Base-by-base conservation (phyloP, 148 eudicot species). In the Chenopodium berlandieri region DNA sequence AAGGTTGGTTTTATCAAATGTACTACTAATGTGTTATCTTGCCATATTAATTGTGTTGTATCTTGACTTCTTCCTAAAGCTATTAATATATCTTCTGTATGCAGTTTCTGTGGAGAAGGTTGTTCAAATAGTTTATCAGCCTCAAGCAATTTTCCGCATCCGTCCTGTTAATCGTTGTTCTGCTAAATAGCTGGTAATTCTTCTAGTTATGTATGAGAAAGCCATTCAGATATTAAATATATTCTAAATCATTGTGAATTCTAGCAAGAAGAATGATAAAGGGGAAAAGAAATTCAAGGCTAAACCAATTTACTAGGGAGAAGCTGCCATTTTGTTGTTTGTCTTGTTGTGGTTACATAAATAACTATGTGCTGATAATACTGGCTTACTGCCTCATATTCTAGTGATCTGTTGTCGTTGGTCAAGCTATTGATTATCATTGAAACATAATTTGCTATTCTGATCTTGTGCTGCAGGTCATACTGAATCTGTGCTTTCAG, bases 101-200 rank as follows among this genome's bases (percentile, higher is more conserved):
- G 84, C 93, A 96, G 99, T 94, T 81, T 96, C 99, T 82, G 98
- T 96, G 84, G 99, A 96, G 94, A 96, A 91, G 92, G 94, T 88
- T 54, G 81, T 94, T 83, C 92, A 93, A 70, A 92, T 96, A 67
- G 90, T 96, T 75, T 96, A 96, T 87, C 99, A 96, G 83, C 97
- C 99, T 30, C 99, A 96, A 83, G 97, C 99, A 79, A 86, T 96
- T 80, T 96, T 96, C 71, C 91, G 99, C 64, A 96, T 96, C 25
- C 95, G 98, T 27, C 97, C 99, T 48, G 99, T 95, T 69, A 92
- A 85, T 83, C 98, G 99, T 47, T 96, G 99, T 82, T 91, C 99
- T 82, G 89, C 99, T 75, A 92, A 81, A 96, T 94, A 82, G 89
- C 98, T 27, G 99, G 98, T 95, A 84, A 90, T 31, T 68, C 22